A percentile compares a stretch with the other conserved stretches of the same genome.
phyloP scores from a whole-genome alignment of 768 basidiomycete genomes.

The Astraeus odoratus region DNA sequence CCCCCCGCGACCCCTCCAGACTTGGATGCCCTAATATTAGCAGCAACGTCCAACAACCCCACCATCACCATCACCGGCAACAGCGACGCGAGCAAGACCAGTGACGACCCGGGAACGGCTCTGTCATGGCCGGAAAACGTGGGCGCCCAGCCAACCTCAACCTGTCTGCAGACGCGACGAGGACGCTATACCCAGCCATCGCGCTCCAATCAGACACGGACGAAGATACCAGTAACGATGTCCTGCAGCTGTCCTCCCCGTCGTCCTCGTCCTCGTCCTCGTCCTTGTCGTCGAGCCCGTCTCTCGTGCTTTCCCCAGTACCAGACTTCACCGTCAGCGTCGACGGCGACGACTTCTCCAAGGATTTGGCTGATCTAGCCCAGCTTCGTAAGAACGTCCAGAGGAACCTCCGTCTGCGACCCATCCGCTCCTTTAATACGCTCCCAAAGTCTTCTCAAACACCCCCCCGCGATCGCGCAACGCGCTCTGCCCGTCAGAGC shows the following conservation, averaged over 20 bases:
- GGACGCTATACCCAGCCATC: constrained; percentile 23
- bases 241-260: constrained; percentile 20
- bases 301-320: constrained; percentile 11
- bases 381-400: constrained; percentile 64
- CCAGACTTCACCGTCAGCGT: constrained; percentile 8
- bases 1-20: too few species aligned
- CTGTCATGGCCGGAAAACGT: too few species aligned
- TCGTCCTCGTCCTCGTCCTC: constrained; percentile 27
- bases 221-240: constrained; percentile 29
- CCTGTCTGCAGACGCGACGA: constrained; percentile 29
- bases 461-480: constrained; percentile 5
- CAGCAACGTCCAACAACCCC: too few species aligned
- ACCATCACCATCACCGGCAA: constrained; percentile 1
- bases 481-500: constrained; percentile 14
- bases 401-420: constrained; percentile 71
- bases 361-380: constrained; percentile 62
- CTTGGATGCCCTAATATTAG: too few species aligned
- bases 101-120: neutral
- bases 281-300: constrained; percentile 11
- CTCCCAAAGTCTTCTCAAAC: constrained; percentile 37
- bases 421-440: constrained; percentile 56
- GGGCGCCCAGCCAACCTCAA: constrained; percentile 48
- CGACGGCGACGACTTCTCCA: constrained; percentile 52
- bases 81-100: neutral
- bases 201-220: constrained; percentile 25